A percentile compares a stretch with the other conserved stretches of the same genome.
Conservation (phyloP, 2,329 filamentous ascomycete genomes). For the Ophiostoma populinum region DNA sequence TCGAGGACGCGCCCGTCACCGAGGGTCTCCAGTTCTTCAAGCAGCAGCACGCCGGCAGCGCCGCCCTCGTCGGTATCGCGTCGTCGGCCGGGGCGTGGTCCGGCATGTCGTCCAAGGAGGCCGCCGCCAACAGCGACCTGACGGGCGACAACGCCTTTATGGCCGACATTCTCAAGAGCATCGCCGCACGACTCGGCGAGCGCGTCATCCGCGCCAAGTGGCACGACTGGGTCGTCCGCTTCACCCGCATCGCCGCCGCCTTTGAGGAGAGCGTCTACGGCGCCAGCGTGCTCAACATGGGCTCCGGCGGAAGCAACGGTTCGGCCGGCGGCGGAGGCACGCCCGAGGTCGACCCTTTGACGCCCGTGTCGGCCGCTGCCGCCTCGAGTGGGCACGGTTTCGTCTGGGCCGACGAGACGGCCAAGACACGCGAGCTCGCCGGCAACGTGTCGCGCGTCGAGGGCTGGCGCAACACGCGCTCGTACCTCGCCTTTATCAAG, state of each 20-base stretch:
- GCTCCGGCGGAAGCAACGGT: slow-evolving; percentile 2
- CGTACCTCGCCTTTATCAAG: slow-evolving; percentile 92
- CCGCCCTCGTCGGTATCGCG: slow-evolving; percentile 27
- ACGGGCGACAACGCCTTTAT: slow-evolving; percentile 86
- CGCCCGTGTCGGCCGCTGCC: background rate
- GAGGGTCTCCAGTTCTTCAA: slow-evolving; percentile 82
- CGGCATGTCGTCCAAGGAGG: background rate
- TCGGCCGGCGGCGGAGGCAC: background rate
- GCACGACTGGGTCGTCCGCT: slow-evolving; percentile 87
- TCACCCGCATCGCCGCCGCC: slow-evolving; percentile 77
- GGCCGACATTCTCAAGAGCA: slow-evolving; percentile 66
- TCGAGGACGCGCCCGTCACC: slow-evolving; percentile 64
- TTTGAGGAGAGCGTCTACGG: slow-evolving; percentile 96
- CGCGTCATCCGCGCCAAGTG: slow-evolving; percentile 82
- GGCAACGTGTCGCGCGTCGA: slow-evolving; percentile 88
- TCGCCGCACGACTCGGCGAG: slow-evolving; percentile 73
- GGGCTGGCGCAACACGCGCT: slow-evolving; percentile 88
- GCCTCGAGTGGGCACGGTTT: slow-evolving; percentile 61
- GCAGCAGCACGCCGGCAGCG: slow-evolving; percentile 49
- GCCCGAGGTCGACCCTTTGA: slow-evolving; percentile 41
- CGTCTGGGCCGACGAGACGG: slow-evolving; percentile 74
- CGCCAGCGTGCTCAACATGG: slow-evolving; percentile 74
- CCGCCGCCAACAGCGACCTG: slow-evolving; percentile 35
- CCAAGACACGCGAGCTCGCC: slow-evolving; percentile 70
- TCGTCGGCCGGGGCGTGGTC: slow-evolving; percentile 21